phyloP scores from a whole-genome alignment of 2,329 filamentous ascomycete genomes.

The Cladophialophora immunda region DNA sequence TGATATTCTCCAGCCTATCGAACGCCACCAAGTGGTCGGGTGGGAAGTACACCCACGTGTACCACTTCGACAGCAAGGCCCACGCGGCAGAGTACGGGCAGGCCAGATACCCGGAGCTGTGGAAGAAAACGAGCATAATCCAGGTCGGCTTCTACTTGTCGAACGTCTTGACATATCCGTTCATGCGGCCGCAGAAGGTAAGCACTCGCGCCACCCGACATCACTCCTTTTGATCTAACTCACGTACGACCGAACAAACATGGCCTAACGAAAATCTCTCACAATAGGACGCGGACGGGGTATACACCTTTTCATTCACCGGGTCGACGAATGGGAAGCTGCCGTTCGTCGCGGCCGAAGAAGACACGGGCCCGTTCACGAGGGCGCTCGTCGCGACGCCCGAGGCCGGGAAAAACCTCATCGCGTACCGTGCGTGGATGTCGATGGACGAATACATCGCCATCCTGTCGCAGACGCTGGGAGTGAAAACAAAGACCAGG shows the following conservation, averaged over 20 bases:
- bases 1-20: slow-evolving; percentile 62
- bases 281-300: slow-evolving; percentile 24
- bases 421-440: slow-evolving; percentile 56
- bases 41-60: slow-evolving; percentile 59
- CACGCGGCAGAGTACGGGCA: slow-evolving; percentile 58
- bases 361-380: slow-evolving; percentile 57
- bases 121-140: slow-evolving; percentile 55
- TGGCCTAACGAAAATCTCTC: neutral
- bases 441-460: slow-evolving; percentile 47
- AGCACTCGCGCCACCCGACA: neutral
- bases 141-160: slow-evolving; percentile 28
- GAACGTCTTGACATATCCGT: slow-evolving; percentile 10
- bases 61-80: slow-evolving; percentile 64
- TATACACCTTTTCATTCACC: slow-evolving; percentile 16
- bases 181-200: slow-evolving; percentile 25
- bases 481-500: slow-evolving; percentile 46
- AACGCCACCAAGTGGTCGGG: slow-evolving; percentile 58
- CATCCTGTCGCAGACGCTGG: slow-evolving; percentile 50
- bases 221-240: neutral
- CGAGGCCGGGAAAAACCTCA: slow-evolving; percentile 50
- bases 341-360: slow-evolving; percentile 52
- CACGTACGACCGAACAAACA: neutral
- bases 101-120: slow-evolving; percentile 54
- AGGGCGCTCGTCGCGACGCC: slow-evolving; percentile 53
- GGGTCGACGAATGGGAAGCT: slow-evolving; percentile 40